Evolutionary conservation across 2,329 filamentous ascomycete species (phyloP), one percentile per base, ranked within the genome.

Genomic region (Penicillium decumbens): DNA sequence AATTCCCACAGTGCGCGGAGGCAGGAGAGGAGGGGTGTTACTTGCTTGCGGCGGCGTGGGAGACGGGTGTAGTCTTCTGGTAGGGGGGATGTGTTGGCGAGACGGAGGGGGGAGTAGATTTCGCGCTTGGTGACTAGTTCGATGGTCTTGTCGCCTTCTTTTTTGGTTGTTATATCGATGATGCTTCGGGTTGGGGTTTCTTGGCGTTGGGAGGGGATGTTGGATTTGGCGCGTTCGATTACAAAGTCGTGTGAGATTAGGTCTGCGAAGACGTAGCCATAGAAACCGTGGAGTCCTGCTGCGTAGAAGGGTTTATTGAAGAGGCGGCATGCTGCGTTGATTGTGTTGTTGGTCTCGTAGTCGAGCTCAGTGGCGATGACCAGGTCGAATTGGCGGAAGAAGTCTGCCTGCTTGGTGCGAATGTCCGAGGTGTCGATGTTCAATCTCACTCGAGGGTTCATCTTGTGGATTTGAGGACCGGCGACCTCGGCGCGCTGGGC

Each of bases 241-340:
- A 93, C 83, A 65, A 89, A 98, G 62, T 91, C 85, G 69, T 98
- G 93, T 62, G 85, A 80, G 59, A 95, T 89, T 20, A 98, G 79
- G 68, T 98, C 93, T 50, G 88, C 87, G 68, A 98, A 98, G 58
- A 95, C 87, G 74, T 89, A 98, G 48, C 93, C 93, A 68, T 95
- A 97, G 67, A 95, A 80, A 42, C 93, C 93, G 66, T 96, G 89
- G 2, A 87, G 82, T 43, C 84, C 86, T 30, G 90, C 88, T 8
- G 89, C 89, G 71, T 98, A 98, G 70, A 96, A 96, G 9, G 90
- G 84, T 41, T 83, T 82, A 55, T 82, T 80, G 53, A 86, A 84
- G 32, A 95, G 74, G 41, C 92, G 86, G 35, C 90, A 91, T 25
- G 88, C 86, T 20, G 88, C 88, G 72, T 97, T 96, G 73, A 97